Evolutionary conservation across 306 rosid genomes (phyloP).

Genomic region (Trifolium subterraneum): DNA sequence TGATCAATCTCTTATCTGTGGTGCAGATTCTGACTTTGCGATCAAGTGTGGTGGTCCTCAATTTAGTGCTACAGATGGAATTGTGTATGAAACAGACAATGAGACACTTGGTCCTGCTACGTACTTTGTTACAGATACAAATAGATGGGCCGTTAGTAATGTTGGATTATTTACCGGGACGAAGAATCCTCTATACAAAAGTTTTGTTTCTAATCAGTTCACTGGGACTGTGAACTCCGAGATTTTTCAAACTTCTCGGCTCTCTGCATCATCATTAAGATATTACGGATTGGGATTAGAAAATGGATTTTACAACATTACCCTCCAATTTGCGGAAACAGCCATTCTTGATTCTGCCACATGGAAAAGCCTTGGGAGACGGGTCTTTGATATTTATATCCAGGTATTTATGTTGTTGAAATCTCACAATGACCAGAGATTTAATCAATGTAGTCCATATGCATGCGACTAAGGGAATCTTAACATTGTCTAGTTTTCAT

Average conservation of each 20-base stretch:
- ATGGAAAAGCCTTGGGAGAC: slow-evolving; percentile 76
- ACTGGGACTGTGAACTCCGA: slow-evolving; percentile 52
- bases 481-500: slow-evolving; percentile 13
- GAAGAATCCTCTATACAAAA: slow-evolving; percentile 37
- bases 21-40: slow-evolving; percentile 65
- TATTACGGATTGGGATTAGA: slow-evolving; percentile 79
- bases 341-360: slow-evolving; percentile 44
- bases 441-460: not conserved
- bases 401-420: slow-evolving; percentile 56
- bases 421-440: not conserved
- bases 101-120: slow-evolving; percentile 73
- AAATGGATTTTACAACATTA: slow-evolving; percentile 68
- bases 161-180: slow-evolving; percentile 58
- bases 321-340: slow-evolving; percentile 71
- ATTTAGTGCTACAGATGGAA: slow-evolving; percentile 47
- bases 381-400: slow-evolving; percentile 74
- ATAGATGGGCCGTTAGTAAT: slow-evolving; percentile 78
- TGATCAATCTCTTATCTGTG: slow-evolving; percentile 4
- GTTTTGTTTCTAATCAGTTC: slow-evolving; percentile 50
- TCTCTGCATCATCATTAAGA: slow-evolving; percentile 83
- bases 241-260: slow-evolving; percentile 70
- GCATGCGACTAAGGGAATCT: not conserved
- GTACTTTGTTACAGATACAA: slow-evolving; percentile 59
- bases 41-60: slow-evolving; percentile 74
- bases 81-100: slow-evolving; percentile 54